phyloP scores from a whole-genome alignment of 2,329 filamentous ascomycete genomes.

The Curvularia hawaiiensis region DNA sequence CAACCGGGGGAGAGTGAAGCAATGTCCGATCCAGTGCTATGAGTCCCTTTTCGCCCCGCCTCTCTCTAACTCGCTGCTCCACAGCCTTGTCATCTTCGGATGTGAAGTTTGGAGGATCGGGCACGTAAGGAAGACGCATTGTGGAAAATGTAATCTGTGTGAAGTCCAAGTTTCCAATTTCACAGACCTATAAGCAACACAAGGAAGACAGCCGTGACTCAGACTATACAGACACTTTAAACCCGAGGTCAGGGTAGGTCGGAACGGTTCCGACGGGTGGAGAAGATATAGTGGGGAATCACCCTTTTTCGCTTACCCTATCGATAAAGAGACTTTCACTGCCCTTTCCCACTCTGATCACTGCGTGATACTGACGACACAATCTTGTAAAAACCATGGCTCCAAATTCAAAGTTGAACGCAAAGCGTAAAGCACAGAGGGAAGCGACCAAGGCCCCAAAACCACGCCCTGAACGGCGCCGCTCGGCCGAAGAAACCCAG shows the following conservation, averaged over 20 bases:
- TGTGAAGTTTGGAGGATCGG: conserved; percentile 55
- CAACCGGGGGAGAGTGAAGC: conserved; percentile 60
- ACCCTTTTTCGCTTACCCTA: conserved; percentile 12
- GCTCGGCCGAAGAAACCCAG: conserved; percentile 8
- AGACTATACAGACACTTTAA: neutral
- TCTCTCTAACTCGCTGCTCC: conserved; percentile 56
- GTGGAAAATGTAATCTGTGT: neutral
- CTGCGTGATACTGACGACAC: neutral
- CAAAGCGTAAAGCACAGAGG: conserved; percentile 21
- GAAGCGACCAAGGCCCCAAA: conserved; percentile 17
- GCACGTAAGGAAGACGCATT: conserved; percentile 62
- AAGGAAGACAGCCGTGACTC: neutral
- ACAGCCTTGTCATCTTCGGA: conserved; percentile 56
- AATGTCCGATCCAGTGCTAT: conserved; percentile 60
- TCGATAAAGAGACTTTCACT: conserved; percentile 19
- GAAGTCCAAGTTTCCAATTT: neutral
- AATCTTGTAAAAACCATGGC: conserved; percentile 11
- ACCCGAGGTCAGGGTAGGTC: conserved; percentile 9
- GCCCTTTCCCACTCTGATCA: neutral
- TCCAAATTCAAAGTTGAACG: conserved; percentile 21
- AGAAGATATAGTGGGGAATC: conserved; percentile 3
- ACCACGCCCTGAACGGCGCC: conserved; percentile 4
- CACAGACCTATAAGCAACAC: neutral
- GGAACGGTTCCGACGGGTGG: conserved; percentile 18
- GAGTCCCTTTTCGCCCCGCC: conserved; percentile 56